Base-by-base conservation (phyloP, 2,329 filamentous ascomycete genomes). In the Hymenoscyphus repandus region DNA sequence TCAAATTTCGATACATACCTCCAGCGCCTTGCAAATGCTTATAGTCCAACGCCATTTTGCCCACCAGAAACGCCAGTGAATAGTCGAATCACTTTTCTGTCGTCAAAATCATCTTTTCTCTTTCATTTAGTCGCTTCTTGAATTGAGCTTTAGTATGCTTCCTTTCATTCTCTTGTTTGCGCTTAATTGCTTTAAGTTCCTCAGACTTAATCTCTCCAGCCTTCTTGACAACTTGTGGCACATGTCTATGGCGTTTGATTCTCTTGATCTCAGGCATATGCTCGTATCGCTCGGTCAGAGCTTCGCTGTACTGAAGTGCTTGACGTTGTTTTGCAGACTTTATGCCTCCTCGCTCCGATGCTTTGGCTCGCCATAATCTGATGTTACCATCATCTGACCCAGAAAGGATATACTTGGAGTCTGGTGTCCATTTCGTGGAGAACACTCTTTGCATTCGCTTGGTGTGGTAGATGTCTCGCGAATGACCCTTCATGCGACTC, bases 401-500 rank as follows among this genome's bases (percentile, higher is more conserved):
- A 5, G 87, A 90, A 42, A 99, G 78, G 18, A 99, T 72, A 67
- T 95, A 99, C 62, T 88, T 88, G 58, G 86, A 85, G 68, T 99
- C 93, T 5, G 90, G 88, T 0, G 90, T 93, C 78, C 88, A 97
- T 55, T 80, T 82, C 43, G 83, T 83, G 9, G 86, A 85, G 73
- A 95, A 95, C 50, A 96, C 90, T 60, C 92, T 82, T 74, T 97
- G 92, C 92, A 96, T 96, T 57, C 93, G 84, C 72, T 96, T 95
- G 15, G 93, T 97, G 74, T 97, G 91, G 71, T 97, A 99, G 44
- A 96, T 83, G 65, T 99, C 93, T 61, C 91, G 80, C 12, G 88
- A 91, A 70, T 93, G 89, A 20, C 92, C 92, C 55, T 85, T 75
- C 58, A 85, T 80, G 50, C 88, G 80, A 66, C 82, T 82, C 88